Percentiles rank a stretch among this genome's conserved stretches.
phyloP scores from a whole-genome alignment of 768 basidiomycete genomes.

The Leccinum longicurvipes region DNA sequence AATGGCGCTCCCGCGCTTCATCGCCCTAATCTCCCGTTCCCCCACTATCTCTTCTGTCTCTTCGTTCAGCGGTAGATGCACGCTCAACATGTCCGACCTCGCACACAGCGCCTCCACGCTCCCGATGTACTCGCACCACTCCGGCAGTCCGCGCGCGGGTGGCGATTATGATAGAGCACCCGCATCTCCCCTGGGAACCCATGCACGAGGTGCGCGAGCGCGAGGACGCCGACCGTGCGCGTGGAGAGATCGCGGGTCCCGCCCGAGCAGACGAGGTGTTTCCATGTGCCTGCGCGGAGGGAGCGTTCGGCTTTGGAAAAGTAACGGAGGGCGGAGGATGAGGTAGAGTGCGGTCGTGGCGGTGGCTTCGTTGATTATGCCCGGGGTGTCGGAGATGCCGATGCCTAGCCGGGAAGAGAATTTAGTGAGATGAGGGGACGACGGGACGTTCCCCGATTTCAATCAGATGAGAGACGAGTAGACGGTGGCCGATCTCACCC shows the following conservation, averaged over 20 bases:
- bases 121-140: constrained; percentile 77
- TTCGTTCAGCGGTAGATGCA: constrained; percentile 75
- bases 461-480: no score
- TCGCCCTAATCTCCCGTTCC: constrained; percentile 67
- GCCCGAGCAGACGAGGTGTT: constrained; percentile 44
- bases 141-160: constrained; percentile 52
- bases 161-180: constrained; percentile 74
- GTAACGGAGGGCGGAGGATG: constrained; percentile 73
- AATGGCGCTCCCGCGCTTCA: constrained; percentile 76
- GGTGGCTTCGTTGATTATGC: constrained; percentile 86
- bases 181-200: constrained; percentile 76
- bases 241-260: constrained; percentile 62
- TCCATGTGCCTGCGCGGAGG: constrained; percentile 56
- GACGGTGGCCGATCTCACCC: constrained; percentile 53
- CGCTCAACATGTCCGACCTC: constrained; percentile 77
- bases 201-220: constrained; percentile 65
- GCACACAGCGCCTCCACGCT: constrained; percentile 59
- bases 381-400: constrained; percentile 81
- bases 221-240: constrained; percentile 65
- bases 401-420: constrained; percentile 35
- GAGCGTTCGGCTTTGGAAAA: constrained; percentile 61
- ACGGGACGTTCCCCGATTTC: no score
- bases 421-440: neutral
- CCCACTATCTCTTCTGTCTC: constrained; percentile 73
- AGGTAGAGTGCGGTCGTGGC: constrained; percentile 87